Base-by-base conservation (phyloP, 202 grass and related monocot genomes). In the Schoenoplectus tabernaemontani region DNA sequence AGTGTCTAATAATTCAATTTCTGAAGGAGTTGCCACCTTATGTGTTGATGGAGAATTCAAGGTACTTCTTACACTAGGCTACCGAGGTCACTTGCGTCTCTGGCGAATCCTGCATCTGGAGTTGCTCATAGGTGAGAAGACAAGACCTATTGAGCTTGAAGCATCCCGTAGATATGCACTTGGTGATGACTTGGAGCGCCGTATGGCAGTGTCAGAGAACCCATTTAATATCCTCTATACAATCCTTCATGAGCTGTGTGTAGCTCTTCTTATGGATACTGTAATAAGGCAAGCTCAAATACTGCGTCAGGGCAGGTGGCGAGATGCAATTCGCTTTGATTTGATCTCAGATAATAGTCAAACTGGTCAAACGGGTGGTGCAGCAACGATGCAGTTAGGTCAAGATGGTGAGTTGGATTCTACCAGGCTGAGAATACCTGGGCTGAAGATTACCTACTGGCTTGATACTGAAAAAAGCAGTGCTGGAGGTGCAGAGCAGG, bases 171-270 rank as follows among this genome's bases (percentile, higher is more conserved):
- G 90, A 62, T 99, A 87, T 57, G 81, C 83, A 71, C 91, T 99
- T 84, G 92, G 96, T 79, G 96, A 99, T 89, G 91, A 95, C 83
- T 87, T 99, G 84, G 96, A 99, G 87, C 89, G 91, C 73, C 88
- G 96, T 64, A 95, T 98, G 96, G 91, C 91, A 28, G 84, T 80
- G 64, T 82, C 86, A 77, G 91, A 98, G 26, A 92, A 91, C 81
- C 92, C 96, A 38, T 95, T 99, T 42, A 83, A 56, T 37, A 79
- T 90, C 54, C 70, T 99, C 60, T 95, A 92, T 84, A 74, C 83
- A 33, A 89, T 89, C 83, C 89, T 99, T 54, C 96, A 99, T 83
- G 96, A 99, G 47, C 84, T 99, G 20, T 93, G 96, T 76, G 84
- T 95, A 43, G 78, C 92, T 26, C 79, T 99, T 99, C 90, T 89